Base-by-base conservation (phyloP, 441 rosid genomes). In the Gossypium davidsonii region DNA sequence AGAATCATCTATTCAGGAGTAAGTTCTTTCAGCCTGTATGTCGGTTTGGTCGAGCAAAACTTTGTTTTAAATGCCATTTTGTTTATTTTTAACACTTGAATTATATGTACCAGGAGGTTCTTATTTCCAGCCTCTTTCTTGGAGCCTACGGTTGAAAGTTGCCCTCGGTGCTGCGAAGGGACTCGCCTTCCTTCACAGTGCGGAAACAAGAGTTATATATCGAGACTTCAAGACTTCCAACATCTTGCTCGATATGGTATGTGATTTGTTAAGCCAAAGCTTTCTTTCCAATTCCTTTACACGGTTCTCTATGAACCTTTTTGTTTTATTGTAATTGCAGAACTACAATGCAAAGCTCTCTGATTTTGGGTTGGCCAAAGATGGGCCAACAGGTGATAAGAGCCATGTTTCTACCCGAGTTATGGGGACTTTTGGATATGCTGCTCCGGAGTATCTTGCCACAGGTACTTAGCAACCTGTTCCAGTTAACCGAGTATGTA, bases 351-450 rank as follows among this genome's bases (percentile, higher is more conserved):
- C 98, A 6, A 93, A 93, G 81, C 97, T 93, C 70, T 93, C 97
- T 34, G 98, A 93, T 84, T 93, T 93, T 39, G 98, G 98, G 23
- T 81, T 93, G 72, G 98, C 98, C 75, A 93, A 91, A 79, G 98
- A 93, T 74, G 98, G 95, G 15, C 98, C 98, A 48, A 87, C 88
- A 0, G 97, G 94, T 58, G 97, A 87, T 60, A 90, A 91, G 71
- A 91, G 94, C 76, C 92, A 92, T 62, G 98, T 91, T 61, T 89
- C 98, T 4, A 92, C 98, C 20, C 79, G 98, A 74, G 84, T 93
- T 77, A 90, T 93, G 90, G 98, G 97, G 15, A 93, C 98, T 3
- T 82, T 85, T 39, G 98, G 98, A 70, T 93, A 93, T 55, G 96
- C 98, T 46, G 98, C 96, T 73, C 98, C 98, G 8, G 98, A 93